Conservation (phyloP, 352 stramenopile species). For the Peronosclerospora sorghi region DNA sequence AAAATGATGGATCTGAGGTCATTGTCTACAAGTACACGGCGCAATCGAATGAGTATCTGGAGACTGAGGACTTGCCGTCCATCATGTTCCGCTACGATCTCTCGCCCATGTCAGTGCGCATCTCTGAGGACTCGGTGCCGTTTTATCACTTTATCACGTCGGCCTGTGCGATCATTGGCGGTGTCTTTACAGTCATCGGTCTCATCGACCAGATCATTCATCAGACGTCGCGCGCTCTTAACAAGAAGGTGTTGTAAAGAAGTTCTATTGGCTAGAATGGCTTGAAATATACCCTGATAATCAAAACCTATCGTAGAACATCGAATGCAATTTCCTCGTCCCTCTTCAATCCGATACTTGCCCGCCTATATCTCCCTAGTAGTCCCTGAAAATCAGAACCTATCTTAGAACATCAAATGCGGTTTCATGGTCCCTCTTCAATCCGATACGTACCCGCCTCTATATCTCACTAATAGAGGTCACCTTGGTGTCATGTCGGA, state of each 20-base stretch:
- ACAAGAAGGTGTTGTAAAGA: constrained; percentile 84
- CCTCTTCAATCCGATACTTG: constrained; percentile 8
- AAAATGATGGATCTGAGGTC: constrained; percentile 41
- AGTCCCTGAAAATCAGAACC: background rate
- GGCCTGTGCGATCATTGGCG: constrained; percentile 91
- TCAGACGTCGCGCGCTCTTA: constrained; percentile 73
- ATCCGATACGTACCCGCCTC: constrained; percentile 1
- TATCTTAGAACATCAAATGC: background rate
- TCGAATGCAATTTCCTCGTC: background rate
- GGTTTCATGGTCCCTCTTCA: constrained; percentile 3
- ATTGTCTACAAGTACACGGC: constrained; percentile 87
- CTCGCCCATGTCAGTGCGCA: constrained; percentile 89
- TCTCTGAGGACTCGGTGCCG: constrained; percentile 85
- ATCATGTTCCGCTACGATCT: constrained; percentile 89
- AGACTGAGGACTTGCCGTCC: constrained; percentile 75
- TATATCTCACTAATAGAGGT: too few species aligned
- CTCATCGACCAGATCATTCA: constrained; percentile 88
- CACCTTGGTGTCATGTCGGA: background rate
- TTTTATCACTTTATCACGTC: constrained; percentile 96
- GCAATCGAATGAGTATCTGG: constrained; percentile 82
- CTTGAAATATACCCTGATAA: background rate
- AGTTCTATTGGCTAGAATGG: constrained; percentile 1
- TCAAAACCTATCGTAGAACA: background rate
- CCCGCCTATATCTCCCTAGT: too few species aligned
- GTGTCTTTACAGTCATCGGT: constrained; percentile 92